A percentile compares a stretch with the other conserved stretches of the same genome.
These are phyloP conservation scores for Cinnamomum chago DNA, from an alignment of 164 flowering plant genomes.

Conservation along the genomic window DNA sequence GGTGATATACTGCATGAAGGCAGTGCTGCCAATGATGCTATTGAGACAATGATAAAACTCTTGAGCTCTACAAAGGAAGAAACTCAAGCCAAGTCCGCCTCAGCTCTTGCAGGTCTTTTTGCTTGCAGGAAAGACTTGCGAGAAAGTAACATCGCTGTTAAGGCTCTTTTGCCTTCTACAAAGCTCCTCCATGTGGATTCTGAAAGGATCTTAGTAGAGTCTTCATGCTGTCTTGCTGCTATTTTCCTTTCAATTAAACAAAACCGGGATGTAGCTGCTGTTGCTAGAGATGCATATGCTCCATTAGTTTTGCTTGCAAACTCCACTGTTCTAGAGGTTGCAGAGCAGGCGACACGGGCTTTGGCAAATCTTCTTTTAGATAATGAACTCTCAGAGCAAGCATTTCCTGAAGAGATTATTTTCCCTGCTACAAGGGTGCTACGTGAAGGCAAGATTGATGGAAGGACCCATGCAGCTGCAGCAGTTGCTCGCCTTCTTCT, in stretches of 20 bases:
- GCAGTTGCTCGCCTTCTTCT: conserved; percentile 83
- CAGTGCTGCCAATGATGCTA: conserved; percentile 93
- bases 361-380: conserved; percentile 87
- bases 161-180: conserved; percentile 54
- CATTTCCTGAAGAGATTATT: conserved; percentile 69
- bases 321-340: conserved; percentile 66
- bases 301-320: conserved; percentile 64
- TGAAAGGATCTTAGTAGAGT: conserved; percentile 54
- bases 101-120: conserved; percentile 81
- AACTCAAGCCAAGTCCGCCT: conserved; percentile 91
- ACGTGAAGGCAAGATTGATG: conserved; percentile 66
- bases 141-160: conserved; percentile 72
- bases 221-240: conserved; percentile 79
- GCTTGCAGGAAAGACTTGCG: conserved; percentile 77
- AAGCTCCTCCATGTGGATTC: conserved; percentile 69
- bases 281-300: conserved; percentile 67
- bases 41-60: conserved; percentile 88
- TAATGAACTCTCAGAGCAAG: conserved; percentile 61
- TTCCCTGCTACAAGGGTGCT: conserved; percentile 81
- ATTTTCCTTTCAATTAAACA: conserved; percentile 82
- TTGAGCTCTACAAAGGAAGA: conserved; percentile 83
- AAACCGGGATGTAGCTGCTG: conserved; percentile 68
- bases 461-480: conserved; percentile 90
- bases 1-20: conserved; percentile 82
- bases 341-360: conserved; percentile 85